Evolutionary conservation across 805 yeast species (phyloP).

Genomic region (Candida stauntonica): DNA sequence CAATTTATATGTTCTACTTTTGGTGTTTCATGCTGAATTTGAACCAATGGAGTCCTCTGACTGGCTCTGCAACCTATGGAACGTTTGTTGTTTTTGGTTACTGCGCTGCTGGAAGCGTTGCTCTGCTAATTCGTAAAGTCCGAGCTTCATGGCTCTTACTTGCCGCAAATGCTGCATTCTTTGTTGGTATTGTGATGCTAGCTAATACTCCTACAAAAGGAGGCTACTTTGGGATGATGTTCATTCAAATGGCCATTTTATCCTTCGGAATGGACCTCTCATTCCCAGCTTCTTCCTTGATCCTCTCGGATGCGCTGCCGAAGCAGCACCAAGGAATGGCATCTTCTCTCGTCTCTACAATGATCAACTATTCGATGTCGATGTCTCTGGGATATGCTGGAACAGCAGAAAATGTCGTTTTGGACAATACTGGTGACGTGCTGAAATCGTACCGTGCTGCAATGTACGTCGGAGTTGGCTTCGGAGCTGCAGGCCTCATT

Average conservation of each 20-base stretch:
- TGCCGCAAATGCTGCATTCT: constrained; percentile 50
- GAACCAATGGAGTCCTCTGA: constrained; percentile 39
- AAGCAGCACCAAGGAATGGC: constrained; percentile 70
- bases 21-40: constrained; percentile 48
- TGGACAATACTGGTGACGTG: constrained; percentile 22
- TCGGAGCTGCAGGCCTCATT: constrained; percentile 44
- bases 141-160: constrained; percentile 48
- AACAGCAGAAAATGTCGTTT: constrained; percentile 47
- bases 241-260: constrained; percentile 51
- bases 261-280: constrained; percentile 77
- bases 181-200: constrained; percentile 46
- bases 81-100: constrained; percentile 50
- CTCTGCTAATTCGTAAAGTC: constrained; percentile 39
- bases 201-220: constrained; percentile 55
- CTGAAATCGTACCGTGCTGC: constrained; percentile 54
- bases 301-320: constrained; percentile 57
- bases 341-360: constrained; percentile 68
- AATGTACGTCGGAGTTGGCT: constrained; percentile 54
- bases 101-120: constrained; percentile 49
- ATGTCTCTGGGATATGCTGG: constrained; percentile 65
- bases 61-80: constrained; percentile 39
- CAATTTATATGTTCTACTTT: constrained; percentile 63
- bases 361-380: constrained; percentile 69
- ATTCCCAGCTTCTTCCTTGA: constrained; percentile 68
- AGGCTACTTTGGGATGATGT: constrained; percentile 51